Conservation (phyloP, 2,329 filamentous ascomycete species). For the Capronia americana region DNA sequence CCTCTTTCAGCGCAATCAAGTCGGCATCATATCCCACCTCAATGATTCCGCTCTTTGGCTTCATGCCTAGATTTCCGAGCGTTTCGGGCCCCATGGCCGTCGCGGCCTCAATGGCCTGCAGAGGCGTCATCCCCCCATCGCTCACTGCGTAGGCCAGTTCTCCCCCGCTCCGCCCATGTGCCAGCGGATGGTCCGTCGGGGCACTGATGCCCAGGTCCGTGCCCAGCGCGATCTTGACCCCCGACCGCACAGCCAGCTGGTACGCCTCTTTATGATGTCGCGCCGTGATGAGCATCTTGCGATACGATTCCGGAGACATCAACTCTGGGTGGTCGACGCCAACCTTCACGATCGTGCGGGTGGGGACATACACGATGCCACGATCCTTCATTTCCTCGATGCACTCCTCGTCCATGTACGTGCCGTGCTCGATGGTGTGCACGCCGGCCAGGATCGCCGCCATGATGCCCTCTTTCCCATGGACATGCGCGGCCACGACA, state of each 20-base stretch:
- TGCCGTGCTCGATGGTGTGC: constrained; percentile 58
- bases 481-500: constrained; percentile 53
- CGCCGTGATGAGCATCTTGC: constrained; percentile 50
- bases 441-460: constrained; percentile 54
- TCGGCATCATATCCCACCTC: constrained; percentile 57
- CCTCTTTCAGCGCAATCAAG: constrained; percentile 53
- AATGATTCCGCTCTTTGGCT: constrained; percentile 54
- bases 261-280: constrained; percentile 50
- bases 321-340: constrained; percentile 45
- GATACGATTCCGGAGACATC: constrained; percentile 45
- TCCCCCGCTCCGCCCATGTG: constrained; percentile 53
- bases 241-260: constrained; percentile 50
- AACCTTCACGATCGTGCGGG: constrained; percentile 52
- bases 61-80: constrained; percentile 52
- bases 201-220: constrained; percentile 54
- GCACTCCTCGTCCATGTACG: constrained; percentile 56
- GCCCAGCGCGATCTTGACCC: constrained; percentile 57
- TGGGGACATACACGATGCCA: constrained; percentile 53
- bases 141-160: constrained; percentile 57
- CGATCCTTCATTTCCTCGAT: constrained; percentile 55
- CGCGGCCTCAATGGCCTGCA: constrained; percentile 60
- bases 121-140: constrained; percentile 56
- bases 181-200: constrained; percentile 42
- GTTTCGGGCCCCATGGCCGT: constrained; percentile 57
- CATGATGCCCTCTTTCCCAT: constrained; percentile 57